Percentiles rank a stretch among this genome's conserved stretches.
These are phyloP conservation scores for Fusarium protoensiforme DNA, from an alignment of 2,329 filamentous ascomycete species.

Conservation along the genomic window DNA sequence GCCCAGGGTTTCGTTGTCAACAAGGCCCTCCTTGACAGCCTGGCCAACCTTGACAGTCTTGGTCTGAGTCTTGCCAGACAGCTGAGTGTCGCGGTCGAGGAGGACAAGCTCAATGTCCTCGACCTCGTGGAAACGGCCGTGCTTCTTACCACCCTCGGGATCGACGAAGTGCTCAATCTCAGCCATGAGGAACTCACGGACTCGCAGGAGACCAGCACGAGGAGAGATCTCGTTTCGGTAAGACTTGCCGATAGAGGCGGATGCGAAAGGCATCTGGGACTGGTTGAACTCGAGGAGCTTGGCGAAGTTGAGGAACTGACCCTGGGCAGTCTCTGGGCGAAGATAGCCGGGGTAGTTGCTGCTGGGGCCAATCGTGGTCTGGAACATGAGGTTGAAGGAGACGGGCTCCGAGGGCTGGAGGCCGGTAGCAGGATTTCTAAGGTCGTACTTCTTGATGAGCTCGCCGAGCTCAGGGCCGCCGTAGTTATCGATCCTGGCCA, in stretches of 20 bases:
- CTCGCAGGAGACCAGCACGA: slow-evolving; percentile 87
- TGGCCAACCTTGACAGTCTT: slow-evolving; percentile 82
- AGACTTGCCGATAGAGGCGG: slow-evolving; percentile 95
- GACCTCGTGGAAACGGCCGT: slow-evolving; percentile 86
- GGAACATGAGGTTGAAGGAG: slow-evolving; percentile 99
- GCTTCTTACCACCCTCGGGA: slow-evolving; percentile 93
- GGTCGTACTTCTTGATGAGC: slow-evolving; percentile 90
- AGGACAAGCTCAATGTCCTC: slow-evolving; percentile 85
- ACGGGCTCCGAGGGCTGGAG: slow-evolving; percentile 83
- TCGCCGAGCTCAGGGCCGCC: slow-evolving; percentile 85
- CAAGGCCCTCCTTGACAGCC: slow-evolving; percentile 82
- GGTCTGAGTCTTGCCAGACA: slow-evolving; percentile 83
- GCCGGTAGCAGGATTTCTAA: slow-evolving; percentile 87
- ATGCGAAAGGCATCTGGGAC: slow-evolving; percentile 94
- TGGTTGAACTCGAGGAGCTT: slow-evolving; percentile 98
- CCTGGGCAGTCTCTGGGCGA: slow-evolving; percentile 95
- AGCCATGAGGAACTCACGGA: slow-evolving; percentile 98
- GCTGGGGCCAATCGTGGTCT: slow-evolving; percentile 92
- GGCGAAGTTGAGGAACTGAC: slow-evolving; percentile 96
- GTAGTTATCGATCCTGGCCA: slow-evolving; percentile 97
- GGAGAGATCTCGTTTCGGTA: slow-evolving; percentile 99
- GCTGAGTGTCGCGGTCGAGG: slow-evolving; percentile 85
- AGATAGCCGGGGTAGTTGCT: slow-evolving; percentile 87
- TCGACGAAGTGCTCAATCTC: slow-evolving; percentile 99
- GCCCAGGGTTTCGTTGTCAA: slow-evolving; percentile 97